Evolutionary conservation across 768 basidiomycete species (phyloP), one percentile per base, ranked within the genome.

Genomic region (Lepiota venenata): DNA sequence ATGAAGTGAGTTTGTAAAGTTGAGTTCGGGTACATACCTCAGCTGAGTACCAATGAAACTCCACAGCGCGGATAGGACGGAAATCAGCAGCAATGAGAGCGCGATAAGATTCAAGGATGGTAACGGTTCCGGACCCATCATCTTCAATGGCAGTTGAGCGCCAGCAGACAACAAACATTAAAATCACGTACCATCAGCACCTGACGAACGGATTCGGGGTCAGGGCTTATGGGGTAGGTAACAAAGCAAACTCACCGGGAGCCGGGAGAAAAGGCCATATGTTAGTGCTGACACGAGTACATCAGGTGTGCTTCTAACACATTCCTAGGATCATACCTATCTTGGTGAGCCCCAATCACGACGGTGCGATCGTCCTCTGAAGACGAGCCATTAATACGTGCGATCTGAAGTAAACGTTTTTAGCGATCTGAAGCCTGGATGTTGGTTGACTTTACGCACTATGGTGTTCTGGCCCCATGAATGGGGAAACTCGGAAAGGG

Each of bases 41-140:
- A 40, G 84, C 88, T 47, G 88, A 85, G 64, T 90, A 92, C 90
- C 88, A 91, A 59, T 91, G 87, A 67, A 91, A 91, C 64, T 92
- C 87, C 32, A 91, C 75, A 4, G 83, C 72, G 41, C 80, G 79
- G 55, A 74, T 70, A 48, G 89, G 89, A 39, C 67, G 78, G 75
- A 86, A 91, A 63, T 84, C 81, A 36, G 85, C 78, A 22, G 79
- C 76, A 59, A 91, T 74, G 54, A 91, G 72, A 11, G 80, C 85
- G 36, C 88, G 80, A 65, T 88, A 90, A 15, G 86, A 76, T 70
- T 91, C 90, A 38, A 91, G 69, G 59, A 91, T 87, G n/a, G 83
- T 85, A 51, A 89, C 84, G n/a, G 77, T 79, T 58, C 89, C 89
- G 57, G 85, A 87, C 58, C 87, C 87, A 66, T 87, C 87, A 65